Percentiles rank a stretch among this genome's conserved stretches.
These are phyloP conservation scores for Collybiopsis confluens DNA, from an alignment of 768 basidiomycete genomes.

Conservation along the genomic window DNA sequence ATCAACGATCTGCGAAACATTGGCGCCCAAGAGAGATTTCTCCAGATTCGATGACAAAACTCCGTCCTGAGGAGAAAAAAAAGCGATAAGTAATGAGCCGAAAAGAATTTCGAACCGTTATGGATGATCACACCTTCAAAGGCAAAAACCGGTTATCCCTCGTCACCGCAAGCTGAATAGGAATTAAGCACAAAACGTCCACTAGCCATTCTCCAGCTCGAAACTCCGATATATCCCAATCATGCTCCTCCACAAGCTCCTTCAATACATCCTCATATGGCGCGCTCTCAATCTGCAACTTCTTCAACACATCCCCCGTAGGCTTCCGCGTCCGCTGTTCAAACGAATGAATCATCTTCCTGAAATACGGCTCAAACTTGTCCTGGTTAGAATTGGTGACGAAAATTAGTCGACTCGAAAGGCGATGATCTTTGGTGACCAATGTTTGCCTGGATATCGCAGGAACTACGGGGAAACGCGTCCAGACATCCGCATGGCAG, in stretches of 20 bases:
- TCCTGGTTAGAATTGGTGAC: constrained; percentile 33
- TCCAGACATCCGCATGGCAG: constrained; percentile 56
- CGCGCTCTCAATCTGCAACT: constrained; percentile 28
- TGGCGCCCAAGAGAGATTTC: constrained; percentile 51
- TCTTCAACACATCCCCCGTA: constrained; percentile 37
- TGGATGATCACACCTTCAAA: constrained; percentile 47
- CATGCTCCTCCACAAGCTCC: constrained; percentile 9
- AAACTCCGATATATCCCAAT: constrained; percentile 33
- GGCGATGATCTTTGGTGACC: constrained; percentile 27
- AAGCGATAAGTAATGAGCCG: too few relatives aligned
- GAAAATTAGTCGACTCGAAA: constrained; percentile 35
- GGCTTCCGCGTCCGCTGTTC: constrained; percentile 51
- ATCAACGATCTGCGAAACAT: constrained; percentile 54
- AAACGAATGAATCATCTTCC: constrained; percentile 39
- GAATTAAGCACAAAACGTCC: constrained; percentile 56
- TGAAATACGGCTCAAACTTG: constrained; percentile 39
- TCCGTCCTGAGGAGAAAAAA: constrained; percentile 12
- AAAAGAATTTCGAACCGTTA: background rate
- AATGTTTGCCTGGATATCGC: constrained; percentile 45
- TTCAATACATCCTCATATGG: constrained; percentile 23
- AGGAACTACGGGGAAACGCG: constrained; percentile 53
- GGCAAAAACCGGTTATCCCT: constrained; percentile 60
- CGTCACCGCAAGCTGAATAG: constrained; percentile 59
- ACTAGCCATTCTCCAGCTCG: constrained; percentile 59
- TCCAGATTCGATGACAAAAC: constrained; percentile 48